Evolutionary conservation across 805 yeast genomes (phyloP), one percentile per base, ranked within the genome.

Genomic region (Starmera caribaea): DNA sequence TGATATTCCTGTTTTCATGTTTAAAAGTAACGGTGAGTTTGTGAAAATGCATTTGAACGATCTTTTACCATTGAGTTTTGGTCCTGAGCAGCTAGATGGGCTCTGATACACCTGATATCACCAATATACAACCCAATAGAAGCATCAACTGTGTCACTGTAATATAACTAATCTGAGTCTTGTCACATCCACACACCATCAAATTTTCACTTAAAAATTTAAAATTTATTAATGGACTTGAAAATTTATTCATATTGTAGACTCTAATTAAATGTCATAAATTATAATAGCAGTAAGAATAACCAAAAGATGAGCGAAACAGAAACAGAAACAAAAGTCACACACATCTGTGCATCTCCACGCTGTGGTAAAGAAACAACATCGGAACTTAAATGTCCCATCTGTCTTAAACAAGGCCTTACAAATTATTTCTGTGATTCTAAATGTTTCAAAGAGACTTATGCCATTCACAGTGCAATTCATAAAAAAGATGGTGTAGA

Each of bases 361-460:
- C 84, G 76, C 50, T 92, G 98, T 66, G 92, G 92, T 16, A 88
- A 87, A 51, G 73, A 69, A 30, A 88, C 96, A 12, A 66, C 66
- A 4, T 81, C 94, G 16, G 61, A 70, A 33, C 67, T 92, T 48
- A 88, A 88, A 57, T 92, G 98, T 60, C 98, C 98, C 0, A 68
- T 89, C 13, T 92, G 98, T 61, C 63, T 92, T 45, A 89, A 92
- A 55, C 71, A 70, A 44, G 85, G 78, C 13, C 50, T 74, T 37
- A 66, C 69, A 32, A 66, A 74, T 37, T 71, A 71, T 15, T 92
- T 90, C 62, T 92, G 98, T 65, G 73, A 79, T 54, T 95, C 89
- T 48, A 63, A 63, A 1, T 90, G 98, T 61, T 90, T 86, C 66
- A 76, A 82, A 55, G 64, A 81, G 35, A 66, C 75, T 34, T 84